A percentile compares a stretch with the other conserved stretches of the same genome.
Conservation (phyloP, 2,329 filamentous ascomycete genomes). For the Fusarium tupiense region DNA sequence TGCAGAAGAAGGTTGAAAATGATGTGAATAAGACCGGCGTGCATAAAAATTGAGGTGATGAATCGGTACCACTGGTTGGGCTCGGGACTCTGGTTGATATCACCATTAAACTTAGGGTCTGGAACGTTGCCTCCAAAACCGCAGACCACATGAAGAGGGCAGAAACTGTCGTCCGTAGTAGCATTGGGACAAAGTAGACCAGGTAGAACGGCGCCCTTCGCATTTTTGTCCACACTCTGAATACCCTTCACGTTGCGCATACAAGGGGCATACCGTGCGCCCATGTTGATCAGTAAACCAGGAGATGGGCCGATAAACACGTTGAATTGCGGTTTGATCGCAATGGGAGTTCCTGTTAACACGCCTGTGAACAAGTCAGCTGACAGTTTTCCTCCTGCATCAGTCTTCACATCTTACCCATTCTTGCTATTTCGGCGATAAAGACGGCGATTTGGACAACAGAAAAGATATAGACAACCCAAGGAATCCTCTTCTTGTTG, state of each 20-base stretch:
- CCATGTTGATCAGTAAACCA: conserved; percentile 95
- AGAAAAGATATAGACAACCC: conserved; percentile 84
- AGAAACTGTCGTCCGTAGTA: conserved; percentile 69
- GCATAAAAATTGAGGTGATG: conserved; percentile 94
- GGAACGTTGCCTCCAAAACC: conserved; percentile 77
- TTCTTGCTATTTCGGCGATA: conserved; percentile 86
- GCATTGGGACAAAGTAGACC: conserved; percentile 85
- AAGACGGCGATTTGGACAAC: conserved; percentile 84
- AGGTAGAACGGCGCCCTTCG: conserved; percentile 43
- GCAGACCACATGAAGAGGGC: conserved; percentile 82
- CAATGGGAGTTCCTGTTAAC: conserved; percentile 80
- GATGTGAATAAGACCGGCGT: conserved; percentile 93
- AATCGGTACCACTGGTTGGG: conserved; percentile 98
- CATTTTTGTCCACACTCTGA: conserved; percentile 57
- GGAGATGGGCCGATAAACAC: conserved; percentile 96
- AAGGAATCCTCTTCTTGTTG: conserved; percentile 70
- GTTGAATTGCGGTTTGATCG: conserved; percentile 88
- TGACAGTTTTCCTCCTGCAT: not conserved
- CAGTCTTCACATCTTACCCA: conserved; percentile 65
- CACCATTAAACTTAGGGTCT: conserved; percentile 69
- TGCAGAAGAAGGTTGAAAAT: conserved; percentile 95
- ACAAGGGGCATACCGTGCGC: conserved; percentile 89
- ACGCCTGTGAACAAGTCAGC: conserved; percentile 60
- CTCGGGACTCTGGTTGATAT: conserved; percentile 61
- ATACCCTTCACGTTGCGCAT: conserved; percentile 85